Base-by-base conservation (phyloP, 129 eudicot genomes). In the Flaveria linearis region DNA sequence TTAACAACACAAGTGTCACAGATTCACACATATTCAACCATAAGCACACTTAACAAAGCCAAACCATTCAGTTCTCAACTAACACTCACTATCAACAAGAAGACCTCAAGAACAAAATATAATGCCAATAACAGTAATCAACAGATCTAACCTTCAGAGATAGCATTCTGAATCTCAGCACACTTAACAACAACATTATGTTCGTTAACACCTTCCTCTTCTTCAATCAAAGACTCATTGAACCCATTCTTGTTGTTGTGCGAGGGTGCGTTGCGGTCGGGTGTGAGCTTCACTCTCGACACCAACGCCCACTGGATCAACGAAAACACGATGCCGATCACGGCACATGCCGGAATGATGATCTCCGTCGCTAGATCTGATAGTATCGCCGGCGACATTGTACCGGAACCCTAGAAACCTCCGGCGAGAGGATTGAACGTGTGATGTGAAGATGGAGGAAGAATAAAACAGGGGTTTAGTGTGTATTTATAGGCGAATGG, bases 321-420 rank as follows among this genome's bases (percentile, higher is more conserved):
- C 2, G 98, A 87, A 81, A 93, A 93, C 1, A 80, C 12, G 39
- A 93, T 90, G 18, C 98, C 98, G 45, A 93, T 69, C 17, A 88
- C 88, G 43, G 96, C 96, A 62, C 96, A 93, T 1, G 83, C 89
- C 65, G 98, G 98, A 80, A 93, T 90, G 25, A 87, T 74, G 2
- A 93, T 86, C 77, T 93, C 87, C 25, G 98, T 82, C 14, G 84
- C 96, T 18, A 93, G 90, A 86, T 93, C 98, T 80, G 98, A 78
- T 16, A 93, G 73, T 73, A 92, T 51, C 73, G 79, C 73, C 89
- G 81, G 39, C 82, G 60, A 71, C 90, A 89, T 83, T 43, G 69
- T 76, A 39, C 86, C 91, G 82, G 87, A 84, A 84, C 56, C 75
- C 77, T 39, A 63, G 73, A 83, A 81, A 60, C 26, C 63, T 46